Evolutionary conservation across 2,329 filamentous ascomycete genomes (phyloP).

Genomic region (Septoria petroselini): DNA sequence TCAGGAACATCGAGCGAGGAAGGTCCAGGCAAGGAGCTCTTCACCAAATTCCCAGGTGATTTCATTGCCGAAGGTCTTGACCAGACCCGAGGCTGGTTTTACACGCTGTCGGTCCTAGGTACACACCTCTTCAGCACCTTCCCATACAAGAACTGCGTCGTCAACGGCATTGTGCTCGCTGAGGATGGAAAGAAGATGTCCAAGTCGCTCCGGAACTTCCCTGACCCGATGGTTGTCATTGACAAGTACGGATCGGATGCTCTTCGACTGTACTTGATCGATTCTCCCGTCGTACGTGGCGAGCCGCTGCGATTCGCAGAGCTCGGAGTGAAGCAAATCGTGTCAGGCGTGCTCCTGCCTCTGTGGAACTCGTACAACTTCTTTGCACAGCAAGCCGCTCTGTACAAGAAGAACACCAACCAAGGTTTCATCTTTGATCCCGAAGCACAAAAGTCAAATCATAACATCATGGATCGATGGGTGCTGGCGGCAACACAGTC

Average conservation of each 20-base stretch:
- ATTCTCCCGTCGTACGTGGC: conserved; percentile 88
- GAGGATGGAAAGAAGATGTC: conserved; percentile 99
- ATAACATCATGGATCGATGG: conserved; percentile 95
- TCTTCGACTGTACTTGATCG: conserved; percentile 91
- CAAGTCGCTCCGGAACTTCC: conserved; percentile 94
- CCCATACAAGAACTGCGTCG: conserved; percentile 94
- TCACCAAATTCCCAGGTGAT: conserved; percentile 80
- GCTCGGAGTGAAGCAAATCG: conserved; percentile 86
- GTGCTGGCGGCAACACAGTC: conserved; percentile 91
- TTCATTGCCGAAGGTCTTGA: conserved; percentile 93
- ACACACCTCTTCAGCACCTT: conserved; percentile 81
- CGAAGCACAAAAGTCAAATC: conserved; percentile 68
- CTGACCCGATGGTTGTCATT: conserved; percentile 80
- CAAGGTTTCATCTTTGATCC: conserved; percentile 78
- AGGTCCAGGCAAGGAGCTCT: conserved; percentile 55
- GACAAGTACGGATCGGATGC: conserved; percentile 87
- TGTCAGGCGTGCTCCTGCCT: conserved; percentile 84
- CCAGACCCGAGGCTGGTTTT: conserved; percentile 96
- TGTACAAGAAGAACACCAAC: conserved; percentile 80
- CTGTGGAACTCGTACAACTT: conserved; percentile 98
- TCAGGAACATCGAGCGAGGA: conserved; percentile 31
- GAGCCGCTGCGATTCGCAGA: conserved; percentile 92
- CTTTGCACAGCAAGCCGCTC: conserved; percentile 80
- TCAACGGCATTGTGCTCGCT: conserved; percentile 89
- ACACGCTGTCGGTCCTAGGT: conserved; percentile 83